Percentiles rank a stretch among this genome's conserved stretches.
phyloP scores from a whole-genome alignment of 108 stramenopile genomes.

The Conticribra guillardii region DNA sequence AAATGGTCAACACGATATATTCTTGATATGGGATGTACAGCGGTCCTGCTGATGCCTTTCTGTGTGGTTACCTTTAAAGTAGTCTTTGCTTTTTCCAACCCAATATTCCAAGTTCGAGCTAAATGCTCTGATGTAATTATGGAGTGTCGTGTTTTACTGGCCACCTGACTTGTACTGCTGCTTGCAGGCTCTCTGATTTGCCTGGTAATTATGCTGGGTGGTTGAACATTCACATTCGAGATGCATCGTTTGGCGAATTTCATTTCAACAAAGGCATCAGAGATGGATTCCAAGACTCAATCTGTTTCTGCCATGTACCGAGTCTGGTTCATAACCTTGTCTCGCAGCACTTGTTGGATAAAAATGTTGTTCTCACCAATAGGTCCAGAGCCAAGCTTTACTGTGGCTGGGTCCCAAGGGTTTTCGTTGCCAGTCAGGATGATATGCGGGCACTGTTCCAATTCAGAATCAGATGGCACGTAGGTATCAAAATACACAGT shows the following conservation, averaged over 20 bases:
- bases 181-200: no score
- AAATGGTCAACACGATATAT: conserved; percentile 38
- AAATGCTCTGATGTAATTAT: conserved; percentile 24
- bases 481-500: conserved; percentile 14
- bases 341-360: background rate
- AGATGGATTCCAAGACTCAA: no score
- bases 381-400: background rate
- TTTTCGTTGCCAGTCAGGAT: background rate
- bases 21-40: conserved; percentile 10
- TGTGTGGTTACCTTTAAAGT: conserved; percentile 41
- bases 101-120: conserved; percentile 11
- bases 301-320: no score
- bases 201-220: no score
- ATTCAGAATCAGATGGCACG: conserved; percentile 1
- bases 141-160: conserved; percentile 16
- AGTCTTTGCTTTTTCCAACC: conserved; percentile 24
- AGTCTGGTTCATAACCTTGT: no score
- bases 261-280: no score
- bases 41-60: conserved; percentile 30
- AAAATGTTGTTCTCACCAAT: background rate
- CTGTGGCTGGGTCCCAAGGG: background rate
- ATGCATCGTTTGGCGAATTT: no score
- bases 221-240: no score
- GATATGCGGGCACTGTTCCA: background rate
- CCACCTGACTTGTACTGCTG: no score